Evolutionary conservation across 2,329 filamentous ascomycete genomes (phyloP).

Genomic region (Fusarium domesticum): DNA sequence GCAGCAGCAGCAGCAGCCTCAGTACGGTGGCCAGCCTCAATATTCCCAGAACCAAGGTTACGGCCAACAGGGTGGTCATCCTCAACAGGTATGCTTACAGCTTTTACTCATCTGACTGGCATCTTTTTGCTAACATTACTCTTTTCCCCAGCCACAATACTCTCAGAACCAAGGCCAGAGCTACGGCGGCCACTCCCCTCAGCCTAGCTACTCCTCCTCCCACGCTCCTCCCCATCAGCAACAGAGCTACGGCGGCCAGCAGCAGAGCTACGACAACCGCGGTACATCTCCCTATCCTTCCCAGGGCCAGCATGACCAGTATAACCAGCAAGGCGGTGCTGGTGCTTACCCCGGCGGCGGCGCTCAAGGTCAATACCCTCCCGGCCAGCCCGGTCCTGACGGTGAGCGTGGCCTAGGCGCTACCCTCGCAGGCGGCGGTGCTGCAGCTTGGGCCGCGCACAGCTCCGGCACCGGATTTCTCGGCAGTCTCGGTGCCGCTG

Average conservation of each 20-base stretch:
- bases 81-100: slow-evolving; percentile 26
- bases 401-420: slow-evolving; percentile 56
- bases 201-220: slow-evolving; percentile 23
- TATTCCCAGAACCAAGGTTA: slow-evolving; percentile 4
- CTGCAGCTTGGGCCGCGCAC: slow-evolving; percentile 53
- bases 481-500: slow-evolving; percentile 48
- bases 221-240: slow-evolving; percentile 27
- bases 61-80: slow-evolving; percentile 22
- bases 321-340: slow-evolving; percentile 18
- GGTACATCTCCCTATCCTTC: slow-evolving; percentile 18
- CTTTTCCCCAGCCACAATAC: slow-evolving; percentile 22
- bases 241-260: slow-evolving; percentile 17
- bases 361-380: slow-evolving; percentile 24
- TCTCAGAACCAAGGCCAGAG: slow-evolving; percentile 15
- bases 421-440: slow-evolving; percentile 51
- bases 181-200: slow-evolving; percentile 21
- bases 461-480: slow-evolving; percentile 52
- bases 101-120: neutral
- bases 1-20: slow-evolving; percentile 9
- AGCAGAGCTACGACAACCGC: slow-evolving; percentile 21
- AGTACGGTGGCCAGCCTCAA: slow-evolving; percentile 2
- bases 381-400: slow-evolving; percentile 32
- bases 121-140: neutral
- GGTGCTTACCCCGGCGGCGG: slow-evolving; percentile 26
- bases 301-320: slow-evolving; percentile 23